Conservation (phyloP, 2,329 filamentous ascomycete species). For the Colletotrichum destructivum region DNA sequence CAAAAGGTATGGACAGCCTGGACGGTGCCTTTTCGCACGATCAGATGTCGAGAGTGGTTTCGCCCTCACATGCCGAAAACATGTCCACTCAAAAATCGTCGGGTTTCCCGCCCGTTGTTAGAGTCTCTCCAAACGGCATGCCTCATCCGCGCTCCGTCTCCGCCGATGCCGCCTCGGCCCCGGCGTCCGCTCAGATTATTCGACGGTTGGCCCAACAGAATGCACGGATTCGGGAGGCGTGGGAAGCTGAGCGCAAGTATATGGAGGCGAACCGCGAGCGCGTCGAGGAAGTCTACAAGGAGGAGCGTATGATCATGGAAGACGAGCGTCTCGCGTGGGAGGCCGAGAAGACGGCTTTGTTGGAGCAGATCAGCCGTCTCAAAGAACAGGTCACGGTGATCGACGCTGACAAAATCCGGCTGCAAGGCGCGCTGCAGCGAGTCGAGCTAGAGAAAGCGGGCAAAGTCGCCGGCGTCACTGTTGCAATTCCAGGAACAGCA, state of each 20-base stretch:
- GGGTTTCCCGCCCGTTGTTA: constrained; percentile 37
- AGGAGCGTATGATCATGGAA: constrained; percentile 69
- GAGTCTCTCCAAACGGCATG: constrained; percentile 48
- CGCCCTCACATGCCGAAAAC: constrained; percentile 33
- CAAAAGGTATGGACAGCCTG: constrained; percentile 12
- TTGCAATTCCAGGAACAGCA: constrained; percentile 40
- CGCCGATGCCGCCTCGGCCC: constrained; percentile 47
- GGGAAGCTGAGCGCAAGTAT: constrained; percentile 68
- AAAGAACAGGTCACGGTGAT: constrained; percentile 56
- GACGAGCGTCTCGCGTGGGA: constrained; percentile 65
- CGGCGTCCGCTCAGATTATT: constrained; percentile 53
- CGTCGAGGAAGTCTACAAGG: constrained; percentile 69
- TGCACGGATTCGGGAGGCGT: constrained; percentile 61
- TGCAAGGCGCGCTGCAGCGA: constrained; percentile 39
- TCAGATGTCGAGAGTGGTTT: constrained; percentile 40
- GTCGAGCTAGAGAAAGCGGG: constrained; percentile 42
- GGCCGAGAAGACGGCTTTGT: constrained; percentile 58
- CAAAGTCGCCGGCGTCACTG: constrained; percentile 42
- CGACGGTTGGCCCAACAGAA: constrained; percentile 61
- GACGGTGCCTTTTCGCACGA: constrained; percentile 22
- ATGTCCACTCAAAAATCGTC: constrained; percentile 19
- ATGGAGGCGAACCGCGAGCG: constrained; percentile 68
- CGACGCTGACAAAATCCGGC: constrained; percentile 53
- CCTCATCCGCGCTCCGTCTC: constrained; percentile 49
- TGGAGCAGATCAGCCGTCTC: constrained; percentile 59